Evolutionary conservation across 2,329 filamentous ascomycete species (phyloP).

Genomic region (Pseudocercospora ulei): DNA sequence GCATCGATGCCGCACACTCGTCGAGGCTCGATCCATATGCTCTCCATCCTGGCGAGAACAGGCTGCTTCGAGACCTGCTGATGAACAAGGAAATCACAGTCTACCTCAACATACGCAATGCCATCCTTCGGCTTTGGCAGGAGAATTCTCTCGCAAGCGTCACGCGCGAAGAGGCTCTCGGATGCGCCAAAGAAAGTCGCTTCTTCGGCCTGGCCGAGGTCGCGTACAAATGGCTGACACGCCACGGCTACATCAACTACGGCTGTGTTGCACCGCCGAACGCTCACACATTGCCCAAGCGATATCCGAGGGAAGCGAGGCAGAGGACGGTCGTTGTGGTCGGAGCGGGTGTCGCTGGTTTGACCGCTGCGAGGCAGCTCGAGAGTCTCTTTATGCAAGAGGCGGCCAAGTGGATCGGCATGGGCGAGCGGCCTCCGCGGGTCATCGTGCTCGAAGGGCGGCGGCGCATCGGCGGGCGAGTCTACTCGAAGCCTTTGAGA

Average conservation of each 20-base stretch:
- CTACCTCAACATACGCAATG: constrained; percentile 92
- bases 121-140: constrained; percentile 81
- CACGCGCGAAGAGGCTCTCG: constrained; percentile 73
- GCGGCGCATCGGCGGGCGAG: constrained; percentile 75
- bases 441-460: constrained; percentile 80
- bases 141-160: constrained; percentile 76
- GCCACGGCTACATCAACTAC: constrained; percentile 91
- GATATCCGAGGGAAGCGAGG: constrained; percentile 39
- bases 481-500: constrained; percentile 70
- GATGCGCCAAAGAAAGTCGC: constrained; percentile 74
- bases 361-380: constrained; percentile 84
- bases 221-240: constrained; percentile 84
- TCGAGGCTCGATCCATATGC: constrained; percentile 84
- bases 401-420: constrained; percentile 54
- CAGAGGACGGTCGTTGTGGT: constrained; percentile 73
- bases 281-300: constrained; percentile 25
- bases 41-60: constrained; percentile 74
- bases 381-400: constrained; percentile 79
- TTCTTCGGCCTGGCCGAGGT: constrained; percentile 85
- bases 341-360: constrained; percentile 85
- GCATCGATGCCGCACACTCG: constrained; percentile 77
- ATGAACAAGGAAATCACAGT: constrained; percentile 84
- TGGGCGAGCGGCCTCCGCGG: constrained; percentile 58
- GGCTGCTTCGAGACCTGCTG: constrained; percentile 67
- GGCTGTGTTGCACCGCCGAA: constrained; percentile 69